phyloP scores from a whole-genome alignment of 805 yeast species.

The Candida awuae region DNA sequence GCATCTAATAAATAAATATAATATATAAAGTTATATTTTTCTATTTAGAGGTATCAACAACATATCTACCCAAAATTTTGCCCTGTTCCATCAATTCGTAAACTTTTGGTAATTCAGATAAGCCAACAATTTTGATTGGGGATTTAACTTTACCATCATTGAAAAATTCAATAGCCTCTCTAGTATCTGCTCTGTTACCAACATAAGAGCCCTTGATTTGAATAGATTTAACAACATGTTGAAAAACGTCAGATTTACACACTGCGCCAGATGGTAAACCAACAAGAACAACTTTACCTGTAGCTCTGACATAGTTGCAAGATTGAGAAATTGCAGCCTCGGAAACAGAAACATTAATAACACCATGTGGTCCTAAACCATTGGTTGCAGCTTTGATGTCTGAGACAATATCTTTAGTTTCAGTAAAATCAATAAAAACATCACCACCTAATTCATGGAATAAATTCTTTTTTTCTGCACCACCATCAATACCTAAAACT shows the following conservation, averaged over 20 bases:
- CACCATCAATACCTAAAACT: constrained; percentile 43
- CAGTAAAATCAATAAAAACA: constrained; percentile 38
- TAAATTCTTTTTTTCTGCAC: constrained; percentile 37
- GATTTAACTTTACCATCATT: constrained; percentile 43
- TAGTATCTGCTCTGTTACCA: constrained; percentile 53
- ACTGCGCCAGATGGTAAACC: constrained; percentile 60
- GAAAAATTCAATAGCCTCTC: constrained; percentile 52
- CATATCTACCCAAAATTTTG: constrained; percentile 57
- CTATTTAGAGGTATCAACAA: constrained; percentile 43
- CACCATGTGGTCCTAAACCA: constrained; percentile 46
- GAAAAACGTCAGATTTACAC: constrained; percentile 43
- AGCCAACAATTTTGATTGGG: constrained; percentile 48
- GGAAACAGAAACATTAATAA: constrained; percentile 45
- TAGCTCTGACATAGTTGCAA: constrained; percentile 35
- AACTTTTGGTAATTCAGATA: constrained; percentile 40
- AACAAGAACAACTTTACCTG: constrained; percentile 53
- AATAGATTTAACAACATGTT: constrained; percentile 47
- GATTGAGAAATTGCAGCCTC: constrained; percentile 40
- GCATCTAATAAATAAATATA: no score
- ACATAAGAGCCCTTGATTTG: constrained; percentile 51
- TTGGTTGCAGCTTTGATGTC: constrained; percentile 35
- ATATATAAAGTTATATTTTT: no score
- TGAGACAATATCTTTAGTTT: constrained; percentile 31
- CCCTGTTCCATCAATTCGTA: constrained; percentile 53
- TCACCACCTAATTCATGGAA: constrained; percentile 39